Percentiles rank a stretch among this genome's conserved stretches.
Conservation (phyloP, 2,329 filamentous ascomycete genomes). For the Aspergillus ochraceus region DNA sequence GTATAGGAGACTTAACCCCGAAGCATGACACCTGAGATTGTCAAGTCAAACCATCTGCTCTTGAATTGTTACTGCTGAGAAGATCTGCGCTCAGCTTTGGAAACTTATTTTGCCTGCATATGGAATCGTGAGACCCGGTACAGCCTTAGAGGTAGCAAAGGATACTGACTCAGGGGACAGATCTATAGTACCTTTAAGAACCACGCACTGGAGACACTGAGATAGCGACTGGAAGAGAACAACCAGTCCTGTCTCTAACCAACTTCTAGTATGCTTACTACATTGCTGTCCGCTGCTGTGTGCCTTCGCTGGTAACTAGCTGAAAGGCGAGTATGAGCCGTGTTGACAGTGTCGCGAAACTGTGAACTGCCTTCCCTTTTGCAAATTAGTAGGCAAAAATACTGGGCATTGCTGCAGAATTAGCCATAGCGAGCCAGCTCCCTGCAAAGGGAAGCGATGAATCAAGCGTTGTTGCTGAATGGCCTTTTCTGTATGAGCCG, state of each 20-base stretch:
- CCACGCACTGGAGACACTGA: slow-evolving; percentile 45
- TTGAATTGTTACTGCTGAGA: background rate
- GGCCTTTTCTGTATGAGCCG: background rate
- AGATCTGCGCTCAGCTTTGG: background rate
- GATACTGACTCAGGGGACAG: too few species aligned
- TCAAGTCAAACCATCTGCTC: background rate
- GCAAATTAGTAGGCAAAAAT: too few species aligned
- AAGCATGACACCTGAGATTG: background rate
- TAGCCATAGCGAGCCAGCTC: too few species aligned
- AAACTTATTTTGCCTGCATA: too few species aligned
- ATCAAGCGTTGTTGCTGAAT: too few species aligned
- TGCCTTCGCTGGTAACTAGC: slow-evolving; percentile 53
- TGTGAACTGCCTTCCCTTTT: too few species aligned
- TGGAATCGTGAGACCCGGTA: too few species aligned
- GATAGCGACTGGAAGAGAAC: slow-evolving; percentile 45
- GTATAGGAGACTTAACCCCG: background rate
- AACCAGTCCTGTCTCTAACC: slow-evolving; percentile 42
- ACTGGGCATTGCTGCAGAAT: too few species aligned
- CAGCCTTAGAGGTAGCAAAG: too few species aligned
- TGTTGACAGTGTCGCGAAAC: too few species aligned
- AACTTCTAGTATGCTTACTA: slow-evolving; percentile 45
- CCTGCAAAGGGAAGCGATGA: too few species aligned
- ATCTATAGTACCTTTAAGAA: slow-evolving; percentile 39
- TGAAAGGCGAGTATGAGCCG: slow-evolving; percentile 37
- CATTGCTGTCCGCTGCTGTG: slow-evolving; percentile 44